Base-by-base conservation (phyloP, 495 filamentous ascomycete genomes). In the Tetracladium setigerum region DNA sequence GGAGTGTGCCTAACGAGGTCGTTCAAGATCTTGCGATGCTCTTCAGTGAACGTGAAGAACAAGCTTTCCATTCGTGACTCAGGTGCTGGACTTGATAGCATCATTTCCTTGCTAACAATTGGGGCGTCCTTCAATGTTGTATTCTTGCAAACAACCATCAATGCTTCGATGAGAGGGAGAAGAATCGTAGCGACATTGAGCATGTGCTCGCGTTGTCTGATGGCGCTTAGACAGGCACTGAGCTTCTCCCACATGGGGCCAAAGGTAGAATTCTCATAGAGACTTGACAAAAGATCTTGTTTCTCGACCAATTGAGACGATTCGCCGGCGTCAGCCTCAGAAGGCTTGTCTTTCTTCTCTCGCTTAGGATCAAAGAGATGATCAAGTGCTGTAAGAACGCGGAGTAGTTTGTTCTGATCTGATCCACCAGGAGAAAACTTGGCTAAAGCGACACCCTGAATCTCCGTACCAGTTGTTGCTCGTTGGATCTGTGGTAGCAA, bases 101-200 rank as follows among this genome's bases (percentile, higher is more conserved):
- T 76, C 56, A 89, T 70, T 41, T 91, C 84, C 60, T 84, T 85
- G 54, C 66, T 71, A 34, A 66, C 59, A 32, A 59, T 46, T 14
- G 53, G 46, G 32, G 60, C 62, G 41, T 83, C 81, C 57, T 94
- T 88, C 33, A 91, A 67, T 2, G 88, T 87, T 13, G 82, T 86
- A 64, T 97, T 95, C 71, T 96, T 97, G 77, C 94, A 97, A 31
- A 97, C 90, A 42, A 99, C 94, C 94, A 99, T 97, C 54, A 99
- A 71, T 18, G 88, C 84, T 62, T 99, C 92, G 44, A 97, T 95
- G 27, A 96, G 68, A 18, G 92, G 94, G 27, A 96, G 72, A 19
- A 99, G 78, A 50, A 96, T 95, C 9, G 89, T 95, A 33, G 92
- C 92, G 43, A 97, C 87, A 58, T 96, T 96, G 52, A 97, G 75